Evolutionary conservation across 352 stramenopile genomes (phyloP), one percentile per base, ranked within the genome.

Genomic region (Phytophthora citrophthora): DNA sequence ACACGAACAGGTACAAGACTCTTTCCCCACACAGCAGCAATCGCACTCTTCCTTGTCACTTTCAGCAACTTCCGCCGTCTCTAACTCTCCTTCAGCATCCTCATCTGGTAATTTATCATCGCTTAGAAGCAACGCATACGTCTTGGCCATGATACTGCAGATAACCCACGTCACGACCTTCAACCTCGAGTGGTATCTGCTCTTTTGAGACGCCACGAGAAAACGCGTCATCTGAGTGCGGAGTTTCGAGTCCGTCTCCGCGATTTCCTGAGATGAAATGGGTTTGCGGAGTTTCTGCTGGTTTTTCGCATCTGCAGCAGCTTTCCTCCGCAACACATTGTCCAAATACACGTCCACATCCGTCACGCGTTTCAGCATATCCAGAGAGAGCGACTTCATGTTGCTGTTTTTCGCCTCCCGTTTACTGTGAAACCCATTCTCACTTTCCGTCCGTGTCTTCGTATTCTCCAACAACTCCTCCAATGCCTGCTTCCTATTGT

Each of bases 151-250:
- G 24, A 96, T 79, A 11, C 86, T 87, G 24, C 86, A 96, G 24
- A 96, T 68, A 10, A 96, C 88, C 86, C 86, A 96, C 50, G 88
- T 93, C 20, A 96, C 80, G 1, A 94, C 86, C 43, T 93, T 94
- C 20, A 94, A 77, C 8, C 88, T 80, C 26, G 88, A 93, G 39
- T 93, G 80, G 48, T 96, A 79, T 40, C 77, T 86, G 62, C 83
- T 92, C 54, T 89, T 91, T 32, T 91, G 82, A 3, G 86, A 86
- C 23, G 70, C 76, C 34, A 85, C 34, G 16, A 94, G 59, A 61
- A 93, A 94, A n/a, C 71, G 76, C 39, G 86, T 91, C 54, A 93
- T 62, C 58, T 94, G 86, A 45, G 86, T 93, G 10, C 85, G 84
- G 27, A 93, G 85, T 50, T 91, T 93, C 16, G 79, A 67, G 52